phyloP scores from a whole-genome alignment of 306 rosid genomes.

The Begonia peltatifolia region DNA sequence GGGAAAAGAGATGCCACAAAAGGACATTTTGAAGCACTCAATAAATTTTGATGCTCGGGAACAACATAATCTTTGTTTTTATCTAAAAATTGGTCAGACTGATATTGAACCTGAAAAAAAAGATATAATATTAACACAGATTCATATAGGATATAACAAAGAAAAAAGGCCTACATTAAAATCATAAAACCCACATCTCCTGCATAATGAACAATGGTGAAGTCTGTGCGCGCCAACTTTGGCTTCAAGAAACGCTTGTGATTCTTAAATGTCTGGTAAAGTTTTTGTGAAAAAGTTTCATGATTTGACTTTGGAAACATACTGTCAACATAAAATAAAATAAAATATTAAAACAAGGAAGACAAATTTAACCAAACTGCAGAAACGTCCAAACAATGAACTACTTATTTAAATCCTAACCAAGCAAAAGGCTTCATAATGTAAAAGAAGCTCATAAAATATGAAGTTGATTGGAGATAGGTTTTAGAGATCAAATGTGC shows the following conservation, averaged over 20 bases:
- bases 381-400: neutral
- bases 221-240: conserved; percentile 76
- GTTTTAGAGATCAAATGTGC: too few relatives aligned
- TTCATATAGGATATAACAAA: too few relatives aligned
- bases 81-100: conserved; percentile 76
- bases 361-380: conserved; percentile 3
- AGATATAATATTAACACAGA: conserved; percentile 3
- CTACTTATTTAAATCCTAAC: too few relatives aligned
- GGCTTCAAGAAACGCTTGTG: conserved; percentile 87
- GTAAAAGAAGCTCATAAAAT: too few relatives aligned
- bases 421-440: too few relatives aligned
- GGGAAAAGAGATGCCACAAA: conserved; percentile 77
- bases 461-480: too few relatives aligned
- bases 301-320: conserved; percentile 92
- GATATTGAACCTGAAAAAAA: conserved; percentile 74
- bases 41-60: conserved; percentile 86
- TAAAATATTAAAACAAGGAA: conserved; percentile 1
- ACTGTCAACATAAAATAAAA: conserved; percentile 27
- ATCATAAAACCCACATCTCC: conserved; percentile 61
- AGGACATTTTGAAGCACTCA: conserved; percentile 67
- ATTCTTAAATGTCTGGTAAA: conserved; percentile 79
- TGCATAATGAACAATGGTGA: conserved; percentile 73
- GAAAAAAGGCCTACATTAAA: neutral
- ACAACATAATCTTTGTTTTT: conserved; percentile 94
- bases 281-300: conserved; percentile 77